These are phyloP conservation scores for Aphanomyces invadans DNA, from an alignment of 352 stramenopile species.

Conservation along the genomic window DNA sequence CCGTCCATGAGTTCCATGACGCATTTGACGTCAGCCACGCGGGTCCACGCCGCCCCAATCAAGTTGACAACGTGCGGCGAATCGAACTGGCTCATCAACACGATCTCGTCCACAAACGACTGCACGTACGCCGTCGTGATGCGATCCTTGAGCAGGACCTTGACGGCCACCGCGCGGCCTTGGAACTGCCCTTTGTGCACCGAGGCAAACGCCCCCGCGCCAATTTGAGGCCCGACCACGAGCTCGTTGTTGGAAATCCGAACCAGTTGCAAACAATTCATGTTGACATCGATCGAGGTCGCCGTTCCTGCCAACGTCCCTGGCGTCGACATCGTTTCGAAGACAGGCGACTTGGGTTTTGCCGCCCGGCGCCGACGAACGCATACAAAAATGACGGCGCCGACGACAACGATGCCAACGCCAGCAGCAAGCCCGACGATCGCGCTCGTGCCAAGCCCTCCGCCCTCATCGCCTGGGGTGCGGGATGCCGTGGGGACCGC, in stretches of 20 bases:
- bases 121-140: not conserved
- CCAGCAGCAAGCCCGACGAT: not conserved
- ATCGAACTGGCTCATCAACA: not conserved
- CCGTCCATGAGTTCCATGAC: slow-evolving; percentile 2
- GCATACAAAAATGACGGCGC: not conserved
- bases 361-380: not conserved
- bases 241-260: not conserved
- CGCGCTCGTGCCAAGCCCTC: not conserved
- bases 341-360: not conserved
- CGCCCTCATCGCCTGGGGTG: not conserved
- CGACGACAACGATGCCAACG: not conserved
- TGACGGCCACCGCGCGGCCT: not conserved
- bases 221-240: not conserved
- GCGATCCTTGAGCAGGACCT: not conserved
- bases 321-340: not conserved
- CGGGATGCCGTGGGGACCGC: no score
- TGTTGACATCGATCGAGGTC: no score
- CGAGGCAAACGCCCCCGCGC: not conserved
- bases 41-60: not conserved
- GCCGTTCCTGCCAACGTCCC: no score
- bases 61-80: slow-evolving; percentile 4
- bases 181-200: slow-evolving; percentile 4
- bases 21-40: not conserved
- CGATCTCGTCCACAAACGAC: not conserved
- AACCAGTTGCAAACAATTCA: not conserved